A percentile compares a stretch with the other conserved stretches of the same genome.
phyloP scores from a whole-genome alignment of 495 filamentous ascomycete species.

The Tetracladium marchalianum region DNA sequence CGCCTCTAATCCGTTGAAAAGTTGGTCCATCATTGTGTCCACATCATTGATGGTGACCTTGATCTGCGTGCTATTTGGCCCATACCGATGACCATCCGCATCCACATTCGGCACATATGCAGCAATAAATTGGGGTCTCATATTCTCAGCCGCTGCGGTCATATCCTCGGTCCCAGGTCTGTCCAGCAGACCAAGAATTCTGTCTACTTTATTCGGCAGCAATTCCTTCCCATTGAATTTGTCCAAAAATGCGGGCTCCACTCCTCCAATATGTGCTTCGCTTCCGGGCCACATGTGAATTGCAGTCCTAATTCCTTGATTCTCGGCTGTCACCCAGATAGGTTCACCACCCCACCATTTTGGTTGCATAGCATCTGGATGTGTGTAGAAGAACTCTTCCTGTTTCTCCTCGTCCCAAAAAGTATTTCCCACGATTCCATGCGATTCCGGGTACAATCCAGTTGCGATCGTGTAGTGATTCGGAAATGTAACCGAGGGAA shows the following conservation, averaged over 20 bases:
- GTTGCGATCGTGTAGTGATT: constrained; percentile 96
- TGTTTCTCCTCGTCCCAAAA: constrained; percentile 77
- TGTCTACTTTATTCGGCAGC: constrained; percentile 61
- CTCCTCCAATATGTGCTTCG: constrained; percentile 62
- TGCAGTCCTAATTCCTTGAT: constrained; percentile 60
- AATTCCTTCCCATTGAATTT: constrained; percentile 70
- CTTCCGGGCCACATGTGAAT: constrained; percentile 99
- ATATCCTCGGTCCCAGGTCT: constrained; percentile 55
- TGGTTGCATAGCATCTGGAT: constrained; percentile 63
- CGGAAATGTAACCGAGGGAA: constrained; percentile 94
- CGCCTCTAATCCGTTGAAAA: constrained; percentile 67
- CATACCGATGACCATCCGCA: constrained; percentile 71
- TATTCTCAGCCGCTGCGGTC: constrained; percentile 20
- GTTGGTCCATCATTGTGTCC: constrained; percentile 63
- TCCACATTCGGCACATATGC: constrained; percentile 94
- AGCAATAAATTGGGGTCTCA: constrained; percentile 79
- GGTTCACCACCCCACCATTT: constrained; percentile 96
- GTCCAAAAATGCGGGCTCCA: constrained; percentile 70
- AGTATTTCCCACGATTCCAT: constrained; percentile 87
- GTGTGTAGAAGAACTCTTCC: constrained; percentile 81
- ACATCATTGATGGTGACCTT: constrained; percentile 59
- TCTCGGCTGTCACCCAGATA: constrained; percentile 86
- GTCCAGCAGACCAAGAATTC: constrained; percentile 73
- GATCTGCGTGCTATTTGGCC: constrained; percentile 91
- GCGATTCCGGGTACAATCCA: constrained; percentile 82